phyloP scores from a whole-genome alignment of 2,329 filamentous ascomycete genomes.

The Fusarium fracticaudum region DNA sequence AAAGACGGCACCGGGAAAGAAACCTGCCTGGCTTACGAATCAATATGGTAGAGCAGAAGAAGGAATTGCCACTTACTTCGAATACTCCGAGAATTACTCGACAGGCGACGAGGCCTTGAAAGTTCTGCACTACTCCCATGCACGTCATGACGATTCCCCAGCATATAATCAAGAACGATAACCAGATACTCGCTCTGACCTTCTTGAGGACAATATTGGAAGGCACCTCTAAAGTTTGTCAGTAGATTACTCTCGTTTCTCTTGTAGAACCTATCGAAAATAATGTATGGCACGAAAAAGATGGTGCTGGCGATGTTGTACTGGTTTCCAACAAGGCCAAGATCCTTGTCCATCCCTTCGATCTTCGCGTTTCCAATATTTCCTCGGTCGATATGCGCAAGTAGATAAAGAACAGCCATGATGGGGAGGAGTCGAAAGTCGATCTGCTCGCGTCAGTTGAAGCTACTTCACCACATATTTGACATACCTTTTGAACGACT shows the following conservation, averaged over 20 bases:
- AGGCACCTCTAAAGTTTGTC: conserved; percentile 47
- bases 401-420: conserved; percentile 26
- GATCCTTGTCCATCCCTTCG: conserved; percentile 56
- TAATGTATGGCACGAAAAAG: conserved; percentile 67
- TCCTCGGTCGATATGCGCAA: conserved; percentile 31
- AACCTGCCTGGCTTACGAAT: conserved; percentile 47
- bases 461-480: no score
- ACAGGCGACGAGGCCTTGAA: conserved; percentile 56
- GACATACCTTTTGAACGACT: conserved; percentile 22
- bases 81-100: conserved; percentile 54
- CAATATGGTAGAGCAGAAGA: background rate
- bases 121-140: conserved; percentile 57
- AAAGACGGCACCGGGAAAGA: conserved; percentile 47
- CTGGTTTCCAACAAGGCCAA: conserved; percentile 60
- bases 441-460: background rate
- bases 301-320: conserved; percentile 61
- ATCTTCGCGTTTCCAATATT: conserved; percentile 42
- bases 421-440: conserved; percentile 32
- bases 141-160: conserved; percentile 58
- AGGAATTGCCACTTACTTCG: conserved; percentile 42
- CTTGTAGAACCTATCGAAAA: conserved; percentile 10
- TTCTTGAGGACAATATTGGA: conserved; percentile 50
- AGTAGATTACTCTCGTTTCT: background rate
- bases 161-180: conserved; percentile 47
- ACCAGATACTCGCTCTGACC: conserved; percentile 48